Conservation (phyloP, 768 basidiomycete genomes). For the Russula olivacea region DNA sequence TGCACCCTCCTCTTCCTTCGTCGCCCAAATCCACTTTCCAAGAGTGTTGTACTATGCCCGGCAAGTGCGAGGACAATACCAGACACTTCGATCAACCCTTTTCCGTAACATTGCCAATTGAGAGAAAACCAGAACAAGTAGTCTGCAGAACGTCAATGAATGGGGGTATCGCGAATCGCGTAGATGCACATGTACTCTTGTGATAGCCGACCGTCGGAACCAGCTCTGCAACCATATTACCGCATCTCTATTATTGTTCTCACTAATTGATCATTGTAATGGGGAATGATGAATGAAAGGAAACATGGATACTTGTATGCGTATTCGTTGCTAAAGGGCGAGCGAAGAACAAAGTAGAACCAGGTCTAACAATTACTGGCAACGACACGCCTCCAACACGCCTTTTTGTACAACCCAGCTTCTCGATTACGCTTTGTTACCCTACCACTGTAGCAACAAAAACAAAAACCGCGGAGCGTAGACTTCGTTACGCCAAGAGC, state of each 20-base stretch:
- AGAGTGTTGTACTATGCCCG: slow-evolving; percentile 1
- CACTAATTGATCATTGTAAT: not conserved
- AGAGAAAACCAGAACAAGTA: not conserved
- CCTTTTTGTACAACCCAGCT: not conserved
- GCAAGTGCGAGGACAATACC: not conserved
- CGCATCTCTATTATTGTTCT: not conserved
- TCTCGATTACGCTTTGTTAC: not conserved
- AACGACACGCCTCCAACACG: slow-evolving; percentile 12
- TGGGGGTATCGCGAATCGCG: not conserved
- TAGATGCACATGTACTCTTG: not conserved
- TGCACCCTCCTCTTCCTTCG: not conserved
- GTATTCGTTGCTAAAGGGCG: not conserved
- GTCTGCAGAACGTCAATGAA: not conserved
- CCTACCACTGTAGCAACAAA: slow-evolving; percentile 6
- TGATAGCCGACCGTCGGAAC: not conserved
- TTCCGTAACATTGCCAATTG: not conserved
- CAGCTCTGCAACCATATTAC: not conserved
- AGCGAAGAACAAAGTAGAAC: slow-evolving; percentile 16
- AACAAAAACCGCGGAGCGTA: not conserved
- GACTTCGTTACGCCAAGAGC: slow-evolving; percentile 28
- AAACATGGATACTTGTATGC: slow-evolving; percentile 3
- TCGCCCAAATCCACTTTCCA: not conserved
- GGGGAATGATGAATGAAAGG: not conserved
- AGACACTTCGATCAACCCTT: slow-evolving; percentile 4
- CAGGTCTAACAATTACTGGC: slow-evolving; percentile 9